Evolutionary conservation across 768 basidiomycete species (phyloP), one percentile per base, ranked within the genome.

Genomic region (Leucosporidium yakuticum): DNA sequence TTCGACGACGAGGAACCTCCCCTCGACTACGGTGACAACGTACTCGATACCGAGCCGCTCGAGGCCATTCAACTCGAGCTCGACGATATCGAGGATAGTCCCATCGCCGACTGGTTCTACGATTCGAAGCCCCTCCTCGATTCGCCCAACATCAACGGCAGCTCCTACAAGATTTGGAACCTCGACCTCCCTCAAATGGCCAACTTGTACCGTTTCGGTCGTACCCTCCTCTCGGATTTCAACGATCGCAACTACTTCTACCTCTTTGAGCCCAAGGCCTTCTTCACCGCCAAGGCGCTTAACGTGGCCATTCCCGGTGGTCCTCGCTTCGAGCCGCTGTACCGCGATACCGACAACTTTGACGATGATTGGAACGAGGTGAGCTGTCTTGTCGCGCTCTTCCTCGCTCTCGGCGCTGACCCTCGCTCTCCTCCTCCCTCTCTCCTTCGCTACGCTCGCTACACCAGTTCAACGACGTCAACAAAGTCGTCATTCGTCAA

Each of bases 1-100:
- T 99, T 98, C 77, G 96, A 99, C 77, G 96, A 98, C 77, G 95
- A 99, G 80, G 96, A 99, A 76, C 96, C 96, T 14, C 96, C 96
- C 4, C 84, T 97, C 79, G 96, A 99, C 78, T 99, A 99, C 76
- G 96, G 96, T 62, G 96, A 99, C 83, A 99, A 99, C 79, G 89
- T 99, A 17, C 81, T 99, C 74, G 96, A 99, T 76, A 94, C 97
- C 15, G 96, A 99, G 57, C 96, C 96, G 53, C 83, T 99, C 62
- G 96, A 99, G 78, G 91, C 93, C 27, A 99, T 99, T 75, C 96
- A 98, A 80, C 82, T 98, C 63, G 96, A 99, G 73, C 81, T 99
- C 47, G 96, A 99, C 75, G 79, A 86, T 56, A 88, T 91, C 65
- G 96, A 99, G 80, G 96, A 99, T 74, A 77, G 83, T 34, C 88